Evolutionary conservation across 805 yeast species (phyloP).

Genomic region (Cephaloascus fragrans): DNA sequence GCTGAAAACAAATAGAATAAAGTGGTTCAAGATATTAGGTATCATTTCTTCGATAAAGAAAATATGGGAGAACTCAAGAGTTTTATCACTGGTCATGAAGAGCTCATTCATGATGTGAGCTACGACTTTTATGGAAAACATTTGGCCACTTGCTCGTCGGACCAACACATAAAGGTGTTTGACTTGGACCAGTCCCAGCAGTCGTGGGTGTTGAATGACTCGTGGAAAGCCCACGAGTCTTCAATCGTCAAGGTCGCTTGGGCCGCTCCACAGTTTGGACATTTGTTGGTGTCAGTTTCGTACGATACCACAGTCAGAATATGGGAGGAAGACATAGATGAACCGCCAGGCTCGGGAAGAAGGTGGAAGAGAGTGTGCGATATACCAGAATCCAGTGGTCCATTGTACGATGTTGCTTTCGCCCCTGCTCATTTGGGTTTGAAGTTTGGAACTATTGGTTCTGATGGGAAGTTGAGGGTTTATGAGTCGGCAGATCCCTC

Average conservation of each 20-base stretch:
- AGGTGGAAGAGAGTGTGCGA: slow-evolving; percentile 75
- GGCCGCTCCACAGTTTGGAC: slow-evolving; percentile 94
- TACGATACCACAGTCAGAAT: slow-evolving; percentile 82
- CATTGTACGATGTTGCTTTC: slow-evolving; percentile 82
- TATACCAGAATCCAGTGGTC: slow-evolving; percentile 79
- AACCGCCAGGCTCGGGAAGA: slow-evolving; percentile 64
- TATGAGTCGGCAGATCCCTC: slow-evolving; percentile 88
- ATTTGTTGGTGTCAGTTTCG: slow-evolving; percentile 77
- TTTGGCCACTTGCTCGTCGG: slow-evolving; percentile 91
- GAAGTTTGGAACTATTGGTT: slow-evolving; percentile 76
- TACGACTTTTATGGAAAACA: slow-evolving; percentile 91
- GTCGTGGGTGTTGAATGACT: slow-evolving; percentile 79
- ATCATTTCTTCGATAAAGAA: too few relatives aligned
- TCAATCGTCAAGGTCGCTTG: slow-evolving; percentile 74
- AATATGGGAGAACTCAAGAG: slow-evolving; percentile 38
- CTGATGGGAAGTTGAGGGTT: slow-evolving; percentile 77
- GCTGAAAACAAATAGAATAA: too few relatives aligned
- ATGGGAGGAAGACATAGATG: slow-evolving; percentile 87
- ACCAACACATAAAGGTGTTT: slow-evolving; percentile 86
- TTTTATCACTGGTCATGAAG: slow-evolving; percentile 86
- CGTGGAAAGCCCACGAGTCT: slow-evolving; percentile 94
- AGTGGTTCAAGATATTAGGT: too few relatives aligned
- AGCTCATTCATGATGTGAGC: slow-evolving; percentile 79
- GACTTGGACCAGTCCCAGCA: slow-evolving; percentile 56
- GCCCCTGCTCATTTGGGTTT: slow-evolving; percentile 81